A percentile compares a stretch with the other conserved stretches of the same genome.
Conservation (phyloP, 352 stramenopile species). For the Phytopythium boreale region DNA sequence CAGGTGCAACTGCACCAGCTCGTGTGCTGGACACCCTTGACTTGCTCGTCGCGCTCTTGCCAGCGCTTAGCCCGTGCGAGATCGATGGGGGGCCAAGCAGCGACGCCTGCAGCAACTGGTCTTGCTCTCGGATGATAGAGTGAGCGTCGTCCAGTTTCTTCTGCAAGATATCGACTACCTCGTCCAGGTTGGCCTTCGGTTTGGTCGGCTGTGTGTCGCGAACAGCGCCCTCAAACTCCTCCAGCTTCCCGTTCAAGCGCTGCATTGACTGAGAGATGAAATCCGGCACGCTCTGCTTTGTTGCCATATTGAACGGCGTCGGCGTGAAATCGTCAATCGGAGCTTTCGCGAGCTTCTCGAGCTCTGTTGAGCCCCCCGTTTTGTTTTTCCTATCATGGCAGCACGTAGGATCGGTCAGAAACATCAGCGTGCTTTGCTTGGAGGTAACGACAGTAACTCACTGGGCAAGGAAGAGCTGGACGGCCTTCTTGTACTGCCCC, state of each 20-base stretch:
- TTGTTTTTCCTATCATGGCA: constrained; percentile 33
- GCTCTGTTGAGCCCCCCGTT: constrained; percentile 39
- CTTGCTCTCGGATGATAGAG: constrained; percentile 60
- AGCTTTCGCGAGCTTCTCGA: constrained; percentile 42
- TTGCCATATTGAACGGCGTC: constrained; percentile 58
- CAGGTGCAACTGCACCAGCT: background rate
- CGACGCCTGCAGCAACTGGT: constrained; percentile 68
- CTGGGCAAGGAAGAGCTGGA: constrained; percentile 71
- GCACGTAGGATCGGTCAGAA: background rate
- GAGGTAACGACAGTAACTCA: constrained; percentile 17
- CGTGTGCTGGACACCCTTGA: background rate
- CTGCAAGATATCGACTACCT: constrained; percentile 37
- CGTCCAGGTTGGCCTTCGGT: constrained; percentile 31
- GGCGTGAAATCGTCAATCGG: constrained; percentile 68
- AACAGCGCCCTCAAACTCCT: constrained; percentile 57
- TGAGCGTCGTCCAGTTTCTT: constrained; percentile 66
- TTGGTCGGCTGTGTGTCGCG: constrained; percentile 31
- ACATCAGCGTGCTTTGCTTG: background rate
- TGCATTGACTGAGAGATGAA: constrained; percentile 54
- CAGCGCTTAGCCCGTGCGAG: background rate
- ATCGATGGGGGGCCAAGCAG: constrained; percentile 13
- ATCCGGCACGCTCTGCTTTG: constrained; percentile 50
- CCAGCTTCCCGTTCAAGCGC: constrained; percentile 40
- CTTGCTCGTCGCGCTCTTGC: background rate
- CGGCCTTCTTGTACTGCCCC: constrained; percentile 68